Percentiles rank a stretch among this genome's conserved stretches.
Conservation (phyloP, 2,329 filamentous ascomycete genomes). For the Fonsecaea pugnacius region DNA sequence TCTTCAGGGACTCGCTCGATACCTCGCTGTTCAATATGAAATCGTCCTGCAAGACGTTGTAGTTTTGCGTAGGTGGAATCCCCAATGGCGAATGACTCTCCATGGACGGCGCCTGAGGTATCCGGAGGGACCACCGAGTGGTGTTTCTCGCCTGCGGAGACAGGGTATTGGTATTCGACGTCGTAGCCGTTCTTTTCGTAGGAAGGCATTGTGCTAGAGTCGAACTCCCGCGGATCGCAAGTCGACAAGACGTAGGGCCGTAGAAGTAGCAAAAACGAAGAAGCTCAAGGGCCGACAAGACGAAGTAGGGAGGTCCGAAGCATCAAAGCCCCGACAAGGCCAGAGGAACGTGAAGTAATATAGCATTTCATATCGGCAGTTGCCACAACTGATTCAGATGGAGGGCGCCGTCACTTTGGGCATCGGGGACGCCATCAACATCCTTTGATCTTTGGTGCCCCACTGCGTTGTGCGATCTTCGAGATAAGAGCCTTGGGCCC, state of each 20-base stretch:
- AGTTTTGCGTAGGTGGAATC: constrained; percentile 61
- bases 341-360: constrained; percentile 11
- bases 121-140: constrained; percentile 38
- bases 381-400: neutral
- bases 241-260: neutral
- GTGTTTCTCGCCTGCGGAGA: constrained; percentile 30
- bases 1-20: constrained; percentile 74
- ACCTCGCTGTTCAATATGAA: constrained; percentile 73
- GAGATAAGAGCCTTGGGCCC: constrained; percentile 16
- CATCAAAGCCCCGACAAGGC: neutral
- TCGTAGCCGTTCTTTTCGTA: constrained; percentile 34
- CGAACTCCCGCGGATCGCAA: neutral
- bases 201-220: constrained; percentile 20
- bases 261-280: neutral
- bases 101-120: constrained; percentile 57
- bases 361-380: constrained; percentile 4
- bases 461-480: constrained; percentile 3
- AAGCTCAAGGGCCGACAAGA: neutral
- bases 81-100: constrained; percentile 64
- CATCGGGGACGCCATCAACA: neutral
- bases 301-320: neutral
- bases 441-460: neutral
- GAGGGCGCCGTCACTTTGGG: constrained; percentile 9
- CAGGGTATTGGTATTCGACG: constrained; percentile 23
- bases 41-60: constrained; percentile 66